Base-by-base conservation (phyloP, 768 basidiomycete genomes). In the Pleurotus citrinopileatus region DNA sequence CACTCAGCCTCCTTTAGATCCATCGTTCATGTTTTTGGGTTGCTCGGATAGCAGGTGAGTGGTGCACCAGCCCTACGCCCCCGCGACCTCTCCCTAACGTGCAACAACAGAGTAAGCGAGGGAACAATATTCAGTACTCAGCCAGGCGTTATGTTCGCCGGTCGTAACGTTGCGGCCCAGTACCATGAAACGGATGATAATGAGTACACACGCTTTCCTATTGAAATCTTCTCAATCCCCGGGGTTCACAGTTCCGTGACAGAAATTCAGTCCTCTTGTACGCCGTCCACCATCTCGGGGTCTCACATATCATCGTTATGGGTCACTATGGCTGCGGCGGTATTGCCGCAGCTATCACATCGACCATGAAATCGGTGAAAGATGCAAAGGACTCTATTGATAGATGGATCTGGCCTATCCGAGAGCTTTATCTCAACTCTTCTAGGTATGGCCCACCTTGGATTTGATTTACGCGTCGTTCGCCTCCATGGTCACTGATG, bases 291-390 rank as follows among this genome's bases (percentile, higher is more conserved):
- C 61, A 60, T 9, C 60, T 68, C 7, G 63, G 65, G 22, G 66
- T 74, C 3, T 62, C 70, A 32, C 72, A 74, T 56, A 67, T 74
- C 32, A 65, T 74, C 38, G 64, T 74, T 25, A 57, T 72, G 7
- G 73, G 73, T 4, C 73, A 74, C 55, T 73, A 73, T 54, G 72
- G 71, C 12, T 74, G 71, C 57, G 67, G 66, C 36, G 65, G 67
- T 48, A 66, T 72, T 1, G 64, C 69, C 28, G 59, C 55, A 12
- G 72, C 70, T 4, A 72, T 72, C 53, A 60, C 64, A 3, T 29
- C 53, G 40, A 22, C 53, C 15, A 28, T 36, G 0, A 23, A 40
- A 9, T 57, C 55, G 34, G 55, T 65, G 2, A 57, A 51, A 36
- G 61, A 61, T 37, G 54, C 58, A 25, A 64, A 57, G 29, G 55